Evolutionary conservation across 73 alveolate species (phyloP), one percentile per base, ranked within the genome.

Genomic region (Loxodes magnus): DNA sequence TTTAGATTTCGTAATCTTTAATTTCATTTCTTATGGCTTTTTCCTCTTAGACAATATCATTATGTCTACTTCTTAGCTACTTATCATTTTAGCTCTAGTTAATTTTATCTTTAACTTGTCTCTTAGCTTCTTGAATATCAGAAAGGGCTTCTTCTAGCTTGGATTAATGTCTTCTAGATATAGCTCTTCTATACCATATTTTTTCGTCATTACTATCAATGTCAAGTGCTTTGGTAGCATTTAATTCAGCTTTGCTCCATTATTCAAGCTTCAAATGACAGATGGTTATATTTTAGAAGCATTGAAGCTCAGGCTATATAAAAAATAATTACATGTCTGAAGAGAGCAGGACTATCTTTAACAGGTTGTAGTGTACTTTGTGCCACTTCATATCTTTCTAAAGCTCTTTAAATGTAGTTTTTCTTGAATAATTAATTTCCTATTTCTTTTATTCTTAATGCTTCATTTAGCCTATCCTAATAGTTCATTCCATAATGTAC

Each of bases 331-430:
- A 46, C 46, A 46, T 37, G 59, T 46, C 59, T 16, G 27, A 46
- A 24, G 9, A 10, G 5, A 19, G 22, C 23, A 10, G 59, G 59
- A 46, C 34, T 9, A 24, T 46, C 59, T 9, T 37, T 46, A 7
- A 46, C 27, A 2, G 59, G 59, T 9, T 46, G 43, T 24, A 46
- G 7, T 1, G 52, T 21, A 1, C 26, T 22, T n/a, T 46, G 22
- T 7, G 59, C 59, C 22, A 41, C 50, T 24, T 46, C 59, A 24
- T 46, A 46, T 46, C 27, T 46, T 46, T 46, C 59, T n/a, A 46
- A 10, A 10, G 59, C 59, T 9, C 26, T 9, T 7, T 46, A 37
- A 46, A 10, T 25, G 2, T 41, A 25, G 21, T 23, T 23, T n/a
- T 25, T 19, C 26, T 46, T 46, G 27, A 46, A 46, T 5, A 46